Base-by-base conservation (phyloP, 805 yeast species). In the Barnettozyma pratensis region DNA sequence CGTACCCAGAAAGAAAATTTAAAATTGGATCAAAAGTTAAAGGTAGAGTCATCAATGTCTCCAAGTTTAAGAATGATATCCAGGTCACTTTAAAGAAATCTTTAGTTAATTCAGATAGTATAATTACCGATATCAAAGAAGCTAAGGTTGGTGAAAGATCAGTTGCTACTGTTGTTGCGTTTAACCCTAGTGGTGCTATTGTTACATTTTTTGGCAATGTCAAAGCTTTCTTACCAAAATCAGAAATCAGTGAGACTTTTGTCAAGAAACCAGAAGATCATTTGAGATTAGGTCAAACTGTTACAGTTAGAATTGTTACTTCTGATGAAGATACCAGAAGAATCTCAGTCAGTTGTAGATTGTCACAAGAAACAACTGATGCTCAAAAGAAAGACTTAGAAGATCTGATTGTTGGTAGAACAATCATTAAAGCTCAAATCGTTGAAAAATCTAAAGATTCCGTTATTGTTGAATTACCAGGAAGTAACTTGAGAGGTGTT, bases 1-100 rank as follows among this genome's bases (percentile, higher is more conserved):
- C 81, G 3, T 85, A 92, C 61, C 99, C 99, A 6, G 98, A 94
- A 68, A 79, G 94, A 72, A 88, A 89, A 60, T 92, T 84, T 74
- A 87, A 87, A 66, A 81, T 83, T 40, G 98, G 97, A 9, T 72
- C 85, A 39, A 85, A 83, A 56, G 87, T 88, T 31, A 85, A 77
- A 58, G 94, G 84, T 53, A 79, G 96, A 68, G 77, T 89, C 10
- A 66, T 88, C 55, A 73, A 68, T 46, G 74, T 77, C 26, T 68
- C 75, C 40, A 57, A 63, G 37, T 68, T 60, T 41, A 70, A 70
- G 45, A 74, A 77, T 32, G 77, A 74, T 42, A 69, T 90, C 40
- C 67, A 71, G 37, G 71, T 88, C 26, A 87, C 98, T 2, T 67
- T 91, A 58, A 90, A 90, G 66, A 95, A 91, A 67, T 81, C 96